These are phyloP conservation scores for Sherardia arvensis DNA, from an alignment of 257 asterid species.

Conservation along the genomic window DNA sequence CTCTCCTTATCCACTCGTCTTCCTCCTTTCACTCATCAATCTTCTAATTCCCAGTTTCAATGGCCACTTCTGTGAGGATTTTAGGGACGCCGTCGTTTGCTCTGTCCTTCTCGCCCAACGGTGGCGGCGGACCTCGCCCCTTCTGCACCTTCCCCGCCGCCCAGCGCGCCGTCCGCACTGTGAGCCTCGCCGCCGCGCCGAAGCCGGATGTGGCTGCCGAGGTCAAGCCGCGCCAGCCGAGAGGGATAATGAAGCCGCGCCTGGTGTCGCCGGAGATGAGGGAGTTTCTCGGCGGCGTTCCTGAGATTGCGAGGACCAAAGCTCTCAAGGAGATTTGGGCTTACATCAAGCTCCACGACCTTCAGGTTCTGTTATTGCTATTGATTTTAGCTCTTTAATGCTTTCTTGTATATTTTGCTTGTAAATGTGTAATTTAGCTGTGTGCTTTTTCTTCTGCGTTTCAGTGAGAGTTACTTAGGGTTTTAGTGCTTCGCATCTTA, in stretches of 20 bases:
- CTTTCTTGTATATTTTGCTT: not conserved
- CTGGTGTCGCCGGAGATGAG: constrained; percentile 76
- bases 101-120: constrained; percentile 16
- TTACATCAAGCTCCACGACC: constrained; percentile 54
- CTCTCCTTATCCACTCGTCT: constrained; percentile 23
- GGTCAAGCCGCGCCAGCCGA: constrained; percentile 60
- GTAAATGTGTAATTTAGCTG: not conserved
- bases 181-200: constrained; percentile 36
- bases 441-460: not conserved
- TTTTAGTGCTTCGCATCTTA: not conserved
- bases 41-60: constrained; percentile 6
- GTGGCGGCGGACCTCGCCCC: not conserved
- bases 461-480: too few relatives aligned
- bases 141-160: constrained; percentile 11
- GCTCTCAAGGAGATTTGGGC: constrained; percentile 81
- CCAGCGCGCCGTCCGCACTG: constrained; percentile 26
- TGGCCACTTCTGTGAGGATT: constrained; percentile 50
- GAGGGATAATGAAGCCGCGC: constrained; percentile 84
- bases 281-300: constrained; percentile 73
- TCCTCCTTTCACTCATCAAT: not conserved
- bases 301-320: constrained; percentile 76
- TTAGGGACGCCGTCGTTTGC: constrained; percentile 29
- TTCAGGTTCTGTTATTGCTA: constrained; percentile 45
- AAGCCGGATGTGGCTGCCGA: constrained; percentile 50
- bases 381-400: not conserved